Evolutionary conservation across 2,329 filamentous ascomycete genomes (phyloP).

Genomic region (Plenodomus biglobosus): DNA sequence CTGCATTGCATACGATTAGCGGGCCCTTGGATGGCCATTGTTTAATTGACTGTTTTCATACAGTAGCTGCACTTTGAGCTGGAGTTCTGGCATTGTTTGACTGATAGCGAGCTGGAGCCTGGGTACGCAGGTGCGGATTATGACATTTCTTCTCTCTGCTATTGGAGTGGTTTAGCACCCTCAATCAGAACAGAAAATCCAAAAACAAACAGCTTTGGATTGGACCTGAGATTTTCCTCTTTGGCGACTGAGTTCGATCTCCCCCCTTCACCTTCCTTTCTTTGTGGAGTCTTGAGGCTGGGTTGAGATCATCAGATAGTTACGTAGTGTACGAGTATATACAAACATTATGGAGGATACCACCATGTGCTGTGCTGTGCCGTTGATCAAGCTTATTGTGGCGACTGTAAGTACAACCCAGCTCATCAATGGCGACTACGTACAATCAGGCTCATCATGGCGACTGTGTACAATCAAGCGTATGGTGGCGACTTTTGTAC

Average conservation of each 20-base stretch:
- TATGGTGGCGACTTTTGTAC: too few species aligned
- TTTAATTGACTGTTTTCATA: constrained; percentile 15
- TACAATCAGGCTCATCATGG: too few species aligned
- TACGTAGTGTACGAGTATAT: constrained; percentile 32
- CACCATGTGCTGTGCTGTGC: background rate
- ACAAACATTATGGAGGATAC: constrained; percentile 23
- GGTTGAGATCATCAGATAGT: constrained; percentile 37
- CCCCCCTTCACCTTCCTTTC: constrained; percentile 33
- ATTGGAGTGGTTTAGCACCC: constrained; percentile 18
- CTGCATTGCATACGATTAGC: constrained; percentile 20
- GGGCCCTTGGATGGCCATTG: constrained; percentile 27
- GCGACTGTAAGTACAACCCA: too few species aligned
- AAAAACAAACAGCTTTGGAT: constrained; percentile 40
- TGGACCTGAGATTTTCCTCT: constrained; percentile 18
- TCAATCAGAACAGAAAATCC: constrained; percentile 36
- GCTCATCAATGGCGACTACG: too few species aligned
- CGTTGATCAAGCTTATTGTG: too few species aligned
- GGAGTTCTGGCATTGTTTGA: constrained; percentile 19
- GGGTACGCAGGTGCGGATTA: constrained; percentile 16
- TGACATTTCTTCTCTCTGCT: constrained; percentile 19
- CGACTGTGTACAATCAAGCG: too few species aligned
- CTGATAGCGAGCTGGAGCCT: constrained; percentile 17
- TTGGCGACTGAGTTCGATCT: constrained; percentile 34
- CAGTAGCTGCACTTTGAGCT: constrained; percentile 10
- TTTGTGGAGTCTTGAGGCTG: constrained; percentile 21